Base-by-base conservation (phyloP, 1,284 basidiomycete species). In the Boletellus sp. region DNA sequence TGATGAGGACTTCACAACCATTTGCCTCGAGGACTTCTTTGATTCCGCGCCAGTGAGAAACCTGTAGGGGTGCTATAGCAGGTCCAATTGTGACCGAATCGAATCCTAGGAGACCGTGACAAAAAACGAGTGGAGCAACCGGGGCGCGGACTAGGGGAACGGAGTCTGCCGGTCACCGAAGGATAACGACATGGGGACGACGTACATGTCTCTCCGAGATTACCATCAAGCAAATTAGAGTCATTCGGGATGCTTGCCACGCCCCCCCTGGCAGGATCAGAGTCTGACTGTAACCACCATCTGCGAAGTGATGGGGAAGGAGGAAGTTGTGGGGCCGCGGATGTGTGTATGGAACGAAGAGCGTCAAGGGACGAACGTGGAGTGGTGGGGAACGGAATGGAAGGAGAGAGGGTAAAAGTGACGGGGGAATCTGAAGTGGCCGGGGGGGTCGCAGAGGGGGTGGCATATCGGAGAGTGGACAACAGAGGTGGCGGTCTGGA, bases 11-110 rank as follows among this genome's bases (percentile, higher is more conserved):
- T 66, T 97, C 89, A n/a, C 82, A 82, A 16, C 92, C 94, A 63
- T 89, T 92, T 24, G 86, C 79, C 63, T 95, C 86, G 10, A 98
- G 78, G 8, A 89, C 91, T 64, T 97, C 91, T 61, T 88, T 87
- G 58, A 97, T 94, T 4, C 95, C 95, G 36, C 94, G 81, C 95
- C 95, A 98, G 68, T 98, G 93, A 5, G 86, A 80, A 44, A 98
- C 91, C 62, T 93, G 85, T 24, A 97, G 64, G 4, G 89, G 85
- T 11, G 89, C 85, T 52, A 93, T 85, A 16, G 83, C 71, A 2
- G 82, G 83, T 10, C 85, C 84, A 41, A 89, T 81, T 5, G 79
- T 85, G 55, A 89, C 81, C 0, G 83, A 85, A 65, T 93, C 90
- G 61, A 93, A 93, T 5, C 93, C 93, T 2, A 97, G 78, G 2